A percentile compares a stretch with the other conserved stretches of the same genome.
These are phyloP conservation scores for Apiospora saccharicola DNA, from an alignment of 2,329 filamentous ascomycete genomes.

Conservation along the genomic window DNA sequence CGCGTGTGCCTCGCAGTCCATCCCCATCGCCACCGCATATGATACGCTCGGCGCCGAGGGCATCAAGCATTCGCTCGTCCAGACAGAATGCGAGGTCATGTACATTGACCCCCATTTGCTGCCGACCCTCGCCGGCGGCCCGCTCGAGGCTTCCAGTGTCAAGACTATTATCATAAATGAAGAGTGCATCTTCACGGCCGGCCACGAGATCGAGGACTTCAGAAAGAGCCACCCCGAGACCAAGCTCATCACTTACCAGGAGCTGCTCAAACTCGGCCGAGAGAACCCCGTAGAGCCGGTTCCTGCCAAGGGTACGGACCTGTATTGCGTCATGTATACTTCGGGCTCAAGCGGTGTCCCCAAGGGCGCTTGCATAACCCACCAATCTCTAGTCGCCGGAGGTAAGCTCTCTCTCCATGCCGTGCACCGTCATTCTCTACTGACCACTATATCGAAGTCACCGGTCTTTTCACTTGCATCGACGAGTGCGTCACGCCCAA, in stretches of 20 bases:
- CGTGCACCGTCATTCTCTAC: slow-evolving; percentile 46
- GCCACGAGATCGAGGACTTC: slow-evolving; percentile 1
- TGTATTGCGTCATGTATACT: slow-evolving; percentile 77
- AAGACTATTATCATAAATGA: neutral
- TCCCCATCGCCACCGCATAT: slow-evolving; percentile 81
- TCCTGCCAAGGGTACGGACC: slow-evolving; percentile 74
- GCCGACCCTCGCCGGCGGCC: neutral
- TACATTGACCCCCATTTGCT: slow-evolving; percentile 74
- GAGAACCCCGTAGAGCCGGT: slow-evolving; percentile 73
- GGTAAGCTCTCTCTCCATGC: slow-evolving; percentile 61
- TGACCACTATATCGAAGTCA: slow-evolving; percentile 63
- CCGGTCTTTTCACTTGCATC: slow-evolving; percentile 2
- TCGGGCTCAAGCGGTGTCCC: slow-evolving; percentile 79
- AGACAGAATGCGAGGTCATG: slow-evolving; percentile 71
- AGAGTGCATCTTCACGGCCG: slow-evolving; percentile 31
- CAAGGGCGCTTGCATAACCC: slow-evolving; percentile 81
- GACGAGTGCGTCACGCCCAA: neutral
- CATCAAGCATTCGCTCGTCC: slow-evolving; percentile 72
- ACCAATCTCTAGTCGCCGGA: slow-evolving; percentile 77
- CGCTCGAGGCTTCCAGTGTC: neutral
- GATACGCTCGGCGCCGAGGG: slow-evolving; percentile 78
- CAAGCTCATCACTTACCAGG: slow-evolving; percentile 58
- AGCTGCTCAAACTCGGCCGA: slow-evolving; percentile 59
- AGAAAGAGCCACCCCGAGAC: slow-evolving; percentile 32
- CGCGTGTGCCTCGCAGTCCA: slow-evolving; percentile 73